These are phyloP conservation scores for Orobanche coerulescens DNA, from an alignment of 257 asterid genomes.

Conservation along the genomic window DNA sequence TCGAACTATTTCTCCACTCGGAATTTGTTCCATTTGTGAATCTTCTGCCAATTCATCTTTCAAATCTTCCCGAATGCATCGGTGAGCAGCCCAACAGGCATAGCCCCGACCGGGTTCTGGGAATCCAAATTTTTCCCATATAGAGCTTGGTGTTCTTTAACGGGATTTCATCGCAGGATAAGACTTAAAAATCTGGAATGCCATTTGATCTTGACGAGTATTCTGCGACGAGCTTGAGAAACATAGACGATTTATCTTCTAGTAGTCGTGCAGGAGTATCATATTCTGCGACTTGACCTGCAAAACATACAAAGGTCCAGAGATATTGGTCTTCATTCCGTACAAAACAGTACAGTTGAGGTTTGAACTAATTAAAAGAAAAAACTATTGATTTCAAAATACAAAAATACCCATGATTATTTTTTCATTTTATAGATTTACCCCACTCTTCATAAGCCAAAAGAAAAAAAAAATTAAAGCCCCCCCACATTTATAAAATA, in stretches of 20 bases:
- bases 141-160: constrained; percentile 13
- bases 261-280: constrained; percentile 77
- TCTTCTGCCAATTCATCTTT: background rate
- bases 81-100: background rate
- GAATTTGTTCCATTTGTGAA: background rate
- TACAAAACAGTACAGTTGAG: too few relatives aligned
- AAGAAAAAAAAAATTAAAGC: too few relatives aligned
- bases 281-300: constrained; percentile 93
- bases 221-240: constrained; percentile 80
- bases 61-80: constrained; percentile 14
- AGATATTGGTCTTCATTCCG: background rate
- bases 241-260: constrained; percentile 94
- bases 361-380: too few relatives aligned
- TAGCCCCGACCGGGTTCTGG: background rate
- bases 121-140: background rate
- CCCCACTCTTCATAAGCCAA: too few relatives aligned
- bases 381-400: too few relatives aligned
- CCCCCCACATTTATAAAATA: too few relatives aligned
- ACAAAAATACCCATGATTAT: too few relatives aligned
- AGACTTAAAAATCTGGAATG: constrained; percentile 37
- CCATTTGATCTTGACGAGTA: constrained; percentile 75
- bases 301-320: constrained; percentile 9
- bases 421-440: too few relatives aligned
- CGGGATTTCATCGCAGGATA: background rate
- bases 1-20: background rate